Evolutionary conservation across 2,329 filamentous ascomycete species (phyloP), one percentile per base, ranked within the genome.

Genomic region (Colletotrichum tropicale): DNA sequence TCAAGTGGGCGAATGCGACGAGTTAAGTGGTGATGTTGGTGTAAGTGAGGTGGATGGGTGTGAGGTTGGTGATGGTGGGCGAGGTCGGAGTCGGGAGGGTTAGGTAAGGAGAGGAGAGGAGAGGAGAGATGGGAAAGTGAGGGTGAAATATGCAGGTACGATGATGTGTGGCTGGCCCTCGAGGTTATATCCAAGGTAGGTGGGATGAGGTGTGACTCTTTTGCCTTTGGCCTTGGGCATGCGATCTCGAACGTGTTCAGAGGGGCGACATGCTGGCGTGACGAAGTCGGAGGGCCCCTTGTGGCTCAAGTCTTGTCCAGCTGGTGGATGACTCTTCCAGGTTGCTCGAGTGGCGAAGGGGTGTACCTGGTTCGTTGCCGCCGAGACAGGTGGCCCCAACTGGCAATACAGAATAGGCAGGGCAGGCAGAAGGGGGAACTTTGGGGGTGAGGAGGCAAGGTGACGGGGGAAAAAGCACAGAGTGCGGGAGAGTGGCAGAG

Each of bases 331-430:
- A 80, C 79, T 80, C 79, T 79, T 80, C 77, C 76, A 79, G 80
- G 75, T 66, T 30, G 32, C n/a, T 36, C 43, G 62, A 69, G 77
- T 75, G 78, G 78, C 76, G 43, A 75, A 68, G 62, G 70, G 73
- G 71, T 75, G 78, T 55, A 56, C 70, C 74, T 75, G 70, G 60
- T 74, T 74, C 64, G 66, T 76, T 74, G 74, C 71, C 71, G 74
- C 74, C 71, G 43, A 62, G 68, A 77, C 82, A 84, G 81, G 81
- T 84, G 83, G 81, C 79, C 80, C 81, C 82, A 84, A 80, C 77
- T 82, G 81, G 77, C 80, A 80, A 66, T 72, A 66, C 77, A 60
- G 26, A 16, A 36, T 34, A 68, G 55, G 36, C 48, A 67, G 70
- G 66, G 26, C 2, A 56, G 52, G 58, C 58, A 64, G 62, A 58